phyloP scores from a whole-genome alignment of 2,329 filamentous ascomycete genomes.

The Xylogone sp. region DNA sequence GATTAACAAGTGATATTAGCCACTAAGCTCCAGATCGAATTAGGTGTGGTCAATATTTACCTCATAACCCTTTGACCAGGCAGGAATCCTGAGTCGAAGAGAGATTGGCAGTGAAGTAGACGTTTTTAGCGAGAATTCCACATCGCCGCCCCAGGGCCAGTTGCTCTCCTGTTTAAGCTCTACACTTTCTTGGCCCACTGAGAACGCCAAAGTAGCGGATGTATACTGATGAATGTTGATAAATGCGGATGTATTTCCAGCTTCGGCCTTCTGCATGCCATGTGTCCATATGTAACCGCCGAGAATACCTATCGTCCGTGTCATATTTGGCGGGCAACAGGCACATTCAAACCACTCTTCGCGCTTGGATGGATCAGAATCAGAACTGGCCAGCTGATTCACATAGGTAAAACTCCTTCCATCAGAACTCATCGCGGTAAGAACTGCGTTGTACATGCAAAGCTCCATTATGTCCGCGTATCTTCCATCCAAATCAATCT shows the following conservation, averaged over 20 bases:
- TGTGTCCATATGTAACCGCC: constrained; percentile 50
- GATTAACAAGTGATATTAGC: too few species aligned
- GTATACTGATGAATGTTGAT: constrained; percentile 53
- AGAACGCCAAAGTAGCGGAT: constrained; percentile 38
- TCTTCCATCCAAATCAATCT: constrained; percentile 44
- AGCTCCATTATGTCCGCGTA: constrained; percentile 59
- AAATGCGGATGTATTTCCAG: constrained; percentile 18
- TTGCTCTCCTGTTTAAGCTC: constrained; percentile 43
- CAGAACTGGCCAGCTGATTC: constrained; percentile 55
- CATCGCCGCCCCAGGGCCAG: constrained; percentile 51
- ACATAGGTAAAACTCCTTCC: constrained; percentile 58
- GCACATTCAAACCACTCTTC: constrained; percentile 54
- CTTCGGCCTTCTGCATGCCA: constrained; percentile 33
- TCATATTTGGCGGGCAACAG: constrained; percentile 56
- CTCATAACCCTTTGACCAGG: constrained; percentile 37
- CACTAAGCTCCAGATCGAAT: too few species aligned
- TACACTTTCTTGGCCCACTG: constrained; percentile 29
- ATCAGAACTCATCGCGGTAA: constrained; percentile 53
- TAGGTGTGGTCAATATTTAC: too few species aligned
- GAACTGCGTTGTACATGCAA: constrained; percentile 56
- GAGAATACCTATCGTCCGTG: constrained; percentile 47
- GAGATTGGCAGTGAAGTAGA: constrained; percentile 27
- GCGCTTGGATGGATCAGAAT: constrained; percentile 43
- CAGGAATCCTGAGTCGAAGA: constrained; percentile 47
- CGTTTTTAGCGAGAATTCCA: constrained; percentile 39